Evolutionary conservation across 2,329 filamentous ascomycete genomes (phyloP), one percentile per base, ranked within the genome.

Genomic region (Lasiodiplodia hormozganensis): DNA sequence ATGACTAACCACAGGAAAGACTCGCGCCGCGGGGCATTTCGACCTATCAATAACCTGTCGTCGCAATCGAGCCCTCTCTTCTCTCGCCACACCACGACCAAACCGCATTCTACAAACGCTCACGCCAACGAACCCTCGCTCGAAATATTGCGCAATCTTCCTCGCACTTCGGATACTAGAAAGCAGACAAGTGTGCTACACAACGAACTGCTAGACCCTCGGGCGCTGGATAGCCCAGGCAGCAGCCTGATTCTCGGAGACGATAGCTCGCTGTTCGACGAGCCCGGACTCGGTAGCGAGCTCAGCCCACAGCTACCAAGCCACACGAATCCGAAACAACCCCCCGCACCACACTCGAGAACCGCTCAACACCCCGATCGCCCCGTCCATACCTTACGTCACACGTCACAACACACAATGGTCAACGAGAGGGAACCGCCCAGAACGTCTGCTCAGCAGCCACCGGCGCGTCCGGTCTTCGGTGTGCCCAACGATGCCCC

Each of bases 391-490:
- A 28, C 23, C 7, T n/a, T 8, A 67, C 40, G 36, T 3, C 67
- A 54, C 4, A 64, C 21, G 18, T 51, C 43, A 49, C 52, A 49
- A 38, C 14, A 70, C 70, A 82, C 71, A 23, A 87, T 87, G 83
- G 85, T 85, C 12, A 82, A 82, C 72, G 84, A 87, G 79, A 80
- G 84, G 70, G 83, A 84, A 69, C 82, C 83, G 60, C 76, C 77
- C 21, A 79, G 78, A 70, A 74, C 43, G 5, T 25, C 60, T 23
- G 12, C 28, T 76, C 16, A 68, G 57, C 66, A 53, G 18, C 66
- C 54, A 16, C 11, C 54, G 4, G 36, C 65, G 12, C 28, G 54
- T 31, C 54, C 53, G n/a, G 16, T 67, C 28, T 52, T 57, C 56
- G 54, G 58, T 10, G 53, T 57, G 3, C 28, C 54, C 5, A 60